Conservation (phyloP, 2,329 filamentous ascomycete species). For the Fusarium setosum region DNA sequence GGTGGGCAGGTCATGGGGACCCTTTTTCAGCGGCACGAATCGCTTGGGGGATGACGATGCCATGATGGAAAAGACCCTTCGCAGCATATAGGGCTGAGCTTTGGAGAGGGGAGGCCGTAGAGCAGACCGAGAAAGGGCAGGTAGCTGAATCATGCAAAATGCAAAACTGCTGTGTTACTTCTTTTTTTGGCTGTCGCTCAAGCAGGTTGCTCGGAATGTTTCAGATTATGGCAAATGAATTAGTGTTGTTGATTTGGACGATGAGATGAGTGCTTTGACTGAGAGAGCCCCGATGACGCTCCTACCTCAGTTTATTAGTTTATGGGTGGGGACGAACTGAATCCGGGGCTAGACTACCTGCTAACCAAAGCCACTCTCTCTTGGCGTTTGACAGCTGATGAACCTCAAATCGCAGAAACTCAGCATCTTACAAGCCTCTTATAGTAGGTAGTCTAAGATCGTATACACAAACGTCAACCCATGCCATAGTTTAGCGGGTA, state of each 20-base stretch:
- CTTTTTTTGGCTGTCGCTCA: not conserved
- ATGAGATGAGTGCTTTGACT: conserved; percentile 32
- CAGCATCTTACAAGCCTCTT: not conserved
- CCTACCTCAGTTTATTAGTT: conserved; percentile 5
- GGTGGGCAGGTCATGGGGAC: conserved; percentile 42
- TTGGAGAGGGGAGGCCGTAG: not conserved
- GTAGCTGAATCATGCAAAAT: not conserved
- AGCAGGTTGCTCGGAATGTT: not conserved
- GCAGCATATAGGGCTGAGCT: no score
- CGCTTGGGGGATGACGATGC: conserved; percentile 52
- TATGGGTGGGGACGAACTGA: conserved; percentile 22
- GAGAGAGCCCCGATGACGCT: conserved; percentile 35
- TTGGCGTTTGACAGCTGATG: not conserved
- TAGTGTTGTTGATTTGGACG: conserved; percentile 6
- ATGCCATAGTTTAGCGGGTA: no score
- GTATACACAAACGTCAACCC: no score
- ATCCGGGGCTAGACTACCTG: conserved; percentile 8
- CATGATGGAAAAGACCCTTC: conserved; percentile 56
- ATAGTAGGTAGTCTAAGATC: no score
- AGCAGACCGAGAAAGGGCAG: not conserved
- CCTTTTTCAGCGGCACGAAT: conserved; percentile 67
- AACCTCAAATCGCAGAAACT: not conserved
- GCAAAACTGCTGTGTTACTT: not conserved
- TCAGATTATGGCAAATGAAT: not conserved
- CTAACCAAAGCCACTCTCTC: conserved; percentile 6